These are phyloP conservation scores for Purpureocillium lavendulum DNA, from an alignment of 2,329 filamentous ascomycete species.

Conservation along the genomic window DNA sequence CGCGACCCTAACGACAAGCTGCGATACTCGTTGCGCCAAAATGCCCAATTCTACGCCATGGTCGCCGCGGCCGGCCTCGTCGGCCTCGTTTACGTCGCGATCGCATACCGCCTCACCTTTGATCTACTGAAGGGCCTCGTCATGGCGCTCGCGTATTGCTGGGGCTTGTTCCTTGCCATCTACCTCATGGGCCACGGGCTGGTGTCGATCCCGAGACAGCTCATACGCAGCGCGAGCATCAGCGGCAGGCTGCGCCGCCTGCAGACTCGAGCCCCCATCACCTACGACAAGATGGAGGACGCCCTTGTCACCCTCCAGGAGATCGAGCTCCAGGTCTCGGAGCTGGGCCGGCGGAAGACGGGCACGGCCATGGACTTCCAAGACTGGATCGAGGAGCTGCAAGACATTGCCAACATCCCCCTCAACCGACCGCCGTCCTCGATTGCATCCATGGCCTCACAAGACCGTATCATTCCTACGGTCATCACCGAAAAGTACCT, in stretches of 20 bases:
- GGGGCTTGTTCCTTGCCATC: conserved; percentile 84
- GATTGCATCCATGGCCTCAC: conserved; percentile 31
- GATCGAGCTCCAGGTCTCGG: conserved; percentile 70
- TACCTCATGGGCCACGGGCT: conserved; percentile 97
- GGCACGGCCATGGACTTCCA: conserved; percentile 67
- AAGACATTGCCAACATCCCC: conserved; percentile 63
- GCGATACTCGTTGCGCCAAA: conserved; percentile 76
- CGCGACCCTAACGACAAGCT: conserved; percentile 75
- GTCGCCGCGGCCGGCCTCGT: conserved; percentile 61
- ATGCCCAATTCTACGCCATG: conserved; percentile 81
- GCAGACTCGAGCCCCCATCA: conserved; percentile 68
- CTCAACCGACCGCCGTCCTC: conserved; percentile 45
- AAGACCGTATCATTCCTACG: conserved; percentile 52
- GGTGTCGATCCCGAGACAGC: conserved; percentile 75
- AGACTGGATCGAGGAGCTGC: conserved; percentile 94
- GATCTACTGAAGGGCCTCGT: conserved; percentile 71
- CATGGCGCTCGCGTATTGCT: conserved; percentile 93
- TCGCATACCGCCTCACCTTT: conserved; percentile 66
- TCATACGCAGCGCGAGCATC: conserved; percentile 74
- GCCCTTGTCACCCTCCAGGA: conserved; percentile 72
- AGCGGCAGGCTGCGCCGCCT: conserved; percentile 65
- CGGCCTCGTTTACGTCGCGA: conserved; percentile 75
- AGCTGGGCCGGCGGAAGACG: conserved; percentile 72
- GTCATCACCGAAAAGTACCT: conserved; percentile 91
- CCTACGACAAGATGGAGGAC: conserved; percentile 84